Conservation (phyloP, 2,329 filamentous ascomycete genomes). For the Arthrinium puccinioides region DNA sequence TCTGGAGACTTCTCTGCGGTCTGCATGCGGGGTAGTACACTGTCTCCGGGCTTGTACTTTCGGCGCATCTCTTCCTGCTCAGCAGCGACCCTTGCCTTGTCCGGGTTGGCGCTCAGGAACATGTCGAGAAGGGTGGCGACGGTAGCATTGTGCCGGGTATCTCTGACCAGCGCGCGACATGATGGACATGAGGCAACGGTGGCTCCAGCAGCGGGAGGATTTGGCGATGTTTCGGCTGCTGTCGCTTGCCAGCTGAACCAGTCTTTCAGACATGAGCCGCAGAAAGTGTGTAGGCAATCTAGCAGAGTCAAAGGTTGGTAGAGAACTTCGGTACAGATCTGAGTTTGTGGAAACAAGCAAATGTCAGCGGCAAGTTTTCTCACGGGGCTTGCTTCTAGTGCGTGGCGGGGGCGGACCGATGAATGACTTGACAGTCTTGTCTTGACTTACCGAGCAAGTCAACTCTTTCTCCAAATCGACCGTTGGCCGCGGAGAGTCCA, state of each 20-base stretch:
- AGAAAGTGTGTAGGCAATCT: slow-evolving; percentile 93
- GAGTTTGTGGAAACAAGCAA: slow-evolving; percentile 4
- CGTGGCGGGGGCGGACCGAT: slow-evolving; percentile 9
- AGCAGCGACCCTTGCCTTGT: slow-evolving; percentile 57
- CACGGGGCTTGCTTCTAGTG: slow-evolving; percentile 5
- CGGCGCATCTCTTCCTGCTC: slow-evolving; percentile 72
- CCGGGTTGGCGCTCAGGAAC: slow-evolving; percentile 73
- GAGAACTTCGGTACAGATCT: slow-evolving; percentile 96
- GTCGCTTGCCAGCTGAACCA: slow-evolving; percentile 83
- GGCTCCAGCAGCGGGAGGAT: slow-evolving; percentile 39
- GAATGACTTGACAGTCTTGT: no score
- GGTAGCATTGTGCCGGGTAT: slow-evolving; percentile 83
- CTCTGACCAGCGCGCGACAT: slow-evolving; percentile 80
- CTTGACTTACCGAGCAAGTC: slow-evolving; percentile 78
- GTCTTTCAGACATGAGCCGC: slow-evolving; percentile 88
- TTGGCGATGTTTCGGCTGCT: slow-evolving; percentile 43
- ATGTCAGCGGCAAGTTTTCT: slow-evolving; percentile 6
- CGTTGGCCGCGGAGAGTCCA: slow-evolving; percentile 43
- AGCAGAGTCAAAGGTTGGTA: slow-evolving; percentile 87
- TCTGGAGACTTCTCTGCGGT: slow-evolving; percentile 42
- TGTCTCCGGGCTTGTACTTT: slow-evolving; percentile 76
- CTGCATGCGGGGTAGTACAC: slow-evolving; percentile 61
- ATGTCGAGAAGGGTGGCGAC: slow-evolving; percentile 87
- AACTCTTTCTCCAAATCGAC: slow-evolving; percentile 87
- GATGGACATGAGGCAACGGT: slow-evolving; percentile 78